phyloP scores from a whole-genome alignment of 768 basidiomycete species.

The Omphalotus guepiniiformis region DNA sequence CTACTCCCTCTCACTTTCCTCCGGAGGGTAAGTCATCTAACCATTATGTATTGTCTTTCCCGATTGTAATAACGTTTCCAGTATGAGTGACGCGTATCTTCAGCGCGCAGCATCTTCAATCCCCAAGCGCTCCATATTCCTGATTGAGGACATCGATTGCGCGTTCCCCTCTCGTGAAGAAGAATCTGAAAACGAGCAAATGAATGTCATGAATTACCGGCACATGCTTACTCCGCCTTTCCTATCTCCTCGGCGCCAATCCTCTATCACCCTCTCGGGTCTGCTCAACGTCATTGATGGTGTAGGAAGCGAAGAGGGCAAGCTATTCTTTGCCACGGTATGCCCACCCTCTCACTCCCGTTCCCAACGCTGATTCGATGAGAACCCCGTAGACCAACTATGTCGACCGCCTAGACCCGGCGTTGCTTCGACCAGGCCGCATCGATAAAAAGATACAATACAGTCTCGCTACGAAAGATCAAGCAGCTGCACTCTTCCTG shows the following conservation, averaged over 20 bases:
- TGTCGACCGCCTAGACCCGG: constrained; percentile 51
- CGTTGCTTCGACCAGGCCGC: constrained; percentile 51
- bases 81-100: constrained; percentile 48
- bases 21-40: constrained; percentile 34
- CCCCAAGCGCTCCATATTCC: constrained; percentile 49
- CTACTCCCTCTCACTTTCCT: constrained; percentile 54
- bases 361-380: not conserved
- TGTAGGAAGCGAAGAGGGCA: constrained; percentile 57
- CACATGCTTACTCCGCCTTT: not conserved
- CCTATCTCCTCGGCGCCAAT: constrained; percentile 13
- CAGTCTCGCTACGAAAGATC: constrained; percentile 40
- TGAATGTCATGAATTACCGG: not conserved
- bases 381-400: constrained; percentile 41
- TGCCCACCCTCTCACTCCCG: constrained; percentile 11
- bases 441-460: constrained; percentile 54
- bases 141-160: constrained; percentile 61
- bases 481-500: constrained; percentile 44
- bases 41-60: not conserved
- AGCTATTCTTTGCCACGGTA: constrained; percentile 57
- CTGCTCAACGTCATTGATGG: constrained; percentile 59
- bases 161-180: constrained; percentile 49
- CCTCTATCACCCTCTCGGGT: constrained; percentile 48
- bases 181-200: constrained; percentile 12
- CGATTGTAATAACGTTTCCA: constrained; percentile 12
- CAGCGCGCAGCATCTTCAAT: constrained; percentile 41